phyloP scores from a whole-genome alignment of 2,329 filamentous ascomycete genomes.

The Cladophialophora psammophila region DNA sequence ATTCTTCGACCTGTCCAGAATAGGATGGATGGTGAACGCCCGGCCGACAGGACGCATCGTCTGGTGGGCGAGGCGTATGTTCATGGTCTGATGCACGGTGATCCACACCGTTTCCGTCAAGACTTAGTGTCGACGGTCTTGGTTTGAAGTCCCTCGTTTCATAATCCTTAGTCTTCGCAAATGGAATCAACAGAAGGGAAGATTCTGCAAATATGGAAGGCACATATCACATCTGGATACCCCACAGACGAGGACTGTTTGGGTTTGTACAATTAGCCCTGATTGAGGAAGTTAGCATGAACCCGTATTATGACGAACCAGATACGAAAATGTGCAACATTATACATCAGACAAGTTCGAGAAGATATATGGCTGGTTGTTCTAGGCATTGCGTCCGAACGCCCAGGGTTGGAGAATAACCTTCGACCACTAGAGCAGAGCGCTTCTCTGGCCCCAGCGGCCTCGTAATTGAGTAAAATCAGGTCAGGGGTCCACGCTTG shows the following conservation, averaged over 20 bases:
- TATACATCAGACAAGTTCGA: conserved; percentile 32
- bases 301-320: not conserved
- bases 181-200: not conserved
- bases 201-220: not conserved
- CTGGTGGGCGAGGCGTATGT: conserved; percentile 28
- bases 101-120: conserved; percentile 13
- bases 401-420: conserved; percentile 26
- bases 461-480: conserved; percentile 31
- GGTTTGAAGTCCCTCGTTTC: conserved; percentile 6
- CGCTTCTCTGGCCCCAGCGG: conserved; percentile 39
- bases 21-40: not conserved
- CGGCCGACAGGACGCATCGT: conserved; percentile 6
- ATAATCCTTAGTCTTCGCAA: not conserved
- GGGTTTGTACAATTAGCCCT: not conserved
- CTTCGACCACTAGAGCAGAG: conserved; percentile 21
- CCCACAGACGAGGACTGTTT: not conserved
- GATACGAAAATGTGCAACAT: not conserved
- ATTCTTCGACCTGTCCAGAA: conserved; percentile 16
- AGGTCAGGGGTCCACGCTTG: not conserved
- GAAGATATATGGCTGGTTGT: conserved; percentile 36
- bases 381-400: conserved; percentile 33
- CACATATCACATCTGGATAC: not conserved
- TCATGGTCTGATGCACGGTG: conserved; percentile 25
- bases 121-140: conserved; percentile 18
- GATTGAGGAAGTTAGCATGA: conserved; percentile 14